phyloP scores from a whole-genome alignment of 345 rosid species.

The Corchorus capsularis region DNA sequence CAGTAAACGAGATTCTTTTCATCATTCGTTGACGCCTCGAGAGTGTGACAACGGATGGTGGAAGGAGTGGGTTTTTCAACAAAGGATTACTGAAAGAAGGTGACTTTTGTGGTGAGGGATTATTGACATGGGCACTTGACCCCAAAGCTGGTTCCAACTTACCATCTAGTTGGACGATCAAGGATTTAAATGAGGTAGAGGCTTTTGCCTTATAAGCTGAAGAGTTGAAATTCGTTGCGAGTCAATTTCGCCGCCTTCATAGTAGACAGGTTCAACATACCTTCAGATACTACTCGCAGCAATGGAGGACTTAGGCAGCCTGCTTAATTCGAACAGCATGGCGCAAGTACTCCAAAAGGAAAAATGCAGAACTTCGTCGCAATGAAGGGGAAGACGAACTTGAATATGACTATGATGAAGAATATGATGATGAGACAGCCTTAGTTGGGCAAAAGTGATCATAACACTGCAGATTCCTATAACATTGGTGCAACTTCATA shows the following conservation, averaged over 20 bases:
- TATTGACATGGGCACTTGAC: constrained; percentile 79
- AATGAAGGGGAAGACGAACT: constrained; percentile 58
- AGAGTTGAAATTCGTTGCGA: constrained; percentile 81
- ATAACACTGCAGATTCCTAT: too few species aligned
- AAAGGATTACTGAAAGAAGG: constrained; percentile 72
- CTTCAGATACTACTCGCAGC: constrained; percentile 87
- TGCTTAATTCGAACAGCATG: constrained; percentile 80
- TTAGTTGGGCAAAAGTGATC: too few species aligned
- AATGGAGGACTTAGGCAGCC: constrained; percentile 95
- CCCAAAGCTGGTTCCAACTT: constrained; percentile 58
- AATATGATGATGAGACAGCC: not conserved
- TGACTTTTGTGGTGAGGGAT: constrained; percentile 81
- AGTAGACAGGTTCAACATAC: constrained; percentile 85
- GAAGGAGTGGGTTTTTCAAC: constrained; percentile 86
- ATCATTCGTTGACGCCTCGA: constrained; percentile 81
- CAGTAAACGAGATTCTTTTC: constrained; percentile 85
- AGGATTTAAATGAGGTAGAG: too few species aligned
- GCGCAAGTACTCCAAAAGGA: constrained; percentile 66
- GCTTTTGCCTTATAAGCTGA: too few species aligned
- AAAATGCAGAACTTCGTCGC: constrained; percentile 52
- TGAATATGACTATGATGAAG: not conserved
- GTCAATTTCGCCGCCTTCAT: constrained; percentile 88
- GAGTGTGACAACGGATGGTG: constrained; percentile 90
- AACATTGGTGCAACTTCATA: too few species aligned
- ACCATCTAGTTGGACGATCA: too few species aligned